These are phyloP conservation scores for Herpetomonas samuelpessoai DNA, from an alignment of 208 protist genomes.

Conservation along the genomic window DNA sequence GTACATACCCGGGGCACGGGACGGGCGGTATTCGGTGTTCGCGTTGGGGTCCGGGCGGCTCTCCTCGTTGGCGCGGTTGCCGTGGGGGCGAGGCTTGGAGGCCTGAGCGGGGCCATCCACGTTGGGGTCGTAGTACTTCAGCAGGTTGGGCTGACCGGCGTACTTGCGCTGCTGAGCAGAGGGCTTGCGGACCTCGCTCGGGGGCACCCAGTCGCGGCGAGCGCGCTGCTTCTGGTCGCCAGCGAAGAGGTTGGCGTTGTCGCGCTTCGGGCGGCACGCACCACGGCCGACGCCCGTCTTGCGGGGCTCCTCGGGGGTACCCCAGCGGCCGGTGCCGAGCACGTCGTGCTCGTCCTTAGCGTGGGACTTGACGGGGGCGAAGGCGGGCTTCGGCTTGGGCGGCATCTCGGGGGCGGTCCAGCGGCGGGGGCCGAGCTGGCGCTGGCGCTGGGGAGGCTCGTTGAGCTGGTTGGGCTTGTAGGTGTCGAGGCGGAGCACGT, in stretches of 20 bases:
- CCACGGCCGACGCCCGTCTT: conserved; percentile 31
- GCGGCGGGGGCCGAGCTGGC: conserved; percentile 48
- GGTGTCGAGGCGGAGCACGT: conserved; percentile 71
- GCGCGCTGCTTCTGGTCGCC: conserved; percentile 4
- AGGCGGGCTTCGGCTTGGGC: conserved; percentile 29
- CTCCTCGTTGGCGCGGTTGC: conserved; percentile 41
- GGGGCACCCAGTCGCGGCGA: conserved; percentile 7
- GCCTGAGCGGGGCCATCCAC: conserved; percentile 30
- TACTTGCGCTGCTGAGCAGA: conserved; percentile 1
- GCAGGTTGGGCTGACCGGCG: conserved; percentile 19
- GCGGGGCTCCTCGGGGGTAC: conserved; percentile 38
- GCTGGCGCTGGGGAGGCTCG: conserved; percentile 41
- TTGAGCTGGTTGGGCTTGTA: conserved; percentile 67
- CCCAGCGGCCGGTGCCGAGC: conserved; percentile 63
- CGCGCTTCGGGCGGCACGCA: conserved; percentile 39
- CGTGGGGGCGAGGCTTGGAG: conserved; percentile 7
- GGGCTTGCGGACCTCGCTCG: conserved; percentile 5
- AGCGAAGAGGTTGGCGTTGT: conserved; percentile 41
- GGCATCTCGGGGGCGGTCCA: conserved; percentile 49
- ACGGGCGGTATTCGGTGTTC: conserved; percentile 11
- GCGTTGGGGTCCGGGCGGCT: conserved; percentile 11
- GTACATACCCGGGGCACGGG: conserved; percentile 8
- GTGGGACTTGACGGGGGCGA: conserved; percentile 48
- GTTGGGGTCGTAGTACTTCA: conserved; percentile 65
- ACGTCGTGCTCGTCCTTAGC: conserved; percentile 82